A percentile compares a stretch with the other conserved stretches of the same genome.
Conservation (phyloP, 2,329 filamentous ascomycete genomes). For the Macrophomina phaseolina region DNA sequence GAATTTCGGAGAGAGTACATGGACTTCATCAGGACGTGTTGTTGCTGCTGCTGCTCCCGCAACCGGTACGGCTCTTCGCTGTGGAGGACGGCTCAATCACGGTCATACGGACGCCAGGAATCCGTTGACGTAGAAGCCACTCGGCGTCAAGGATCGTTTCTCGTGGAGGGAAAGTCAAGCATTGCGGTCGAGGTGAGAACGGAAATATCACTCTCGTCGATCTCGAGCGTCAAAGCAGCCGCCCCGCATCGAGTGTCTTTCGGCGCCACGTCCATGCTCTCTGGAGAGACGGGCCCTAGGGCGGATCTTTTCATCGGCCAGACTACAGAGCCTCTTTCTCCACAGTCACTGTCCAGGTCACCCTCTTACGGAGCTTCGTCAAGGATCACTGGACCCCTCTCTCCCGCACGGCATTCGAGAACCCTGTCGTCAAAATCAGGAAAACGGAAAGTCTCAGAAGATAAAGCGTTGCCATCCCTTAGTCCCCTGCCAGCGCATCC, state of each 20-base stretch:
- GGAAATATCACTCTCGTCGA: slow-evolving; percentile 6
- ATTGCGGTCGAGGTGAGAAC: slow-evolving; percentile 9
- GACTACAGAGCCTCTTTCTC: background rate
- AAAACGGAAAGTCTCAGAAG: background rate
- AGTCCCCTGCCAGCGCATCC: background rate
- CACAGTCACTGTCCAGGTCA: background rate
- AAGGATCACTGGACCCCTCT: no score
- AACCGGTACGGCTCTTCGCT: background rate
- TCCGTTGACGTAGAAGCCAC: background rate
- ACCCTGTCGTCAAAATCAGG: background rate
- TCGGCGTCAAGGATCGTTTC: background rate
- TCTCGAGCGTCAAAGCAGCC: background rate
- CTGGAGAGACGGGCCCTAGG: background rate
- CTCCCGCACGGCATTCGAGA: no score
- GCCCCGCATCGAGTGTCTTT: slow-evolving; percentile 3
- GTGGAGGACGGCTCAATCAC: background rate
- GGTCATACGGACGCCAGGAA: slow-evolving; percentile 8
- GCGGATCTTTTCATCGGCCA: background rate
- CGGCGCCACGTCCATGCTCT: background rate
- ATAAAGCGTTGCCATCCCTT: background rate
- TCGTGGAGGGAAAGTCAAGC: background rate
- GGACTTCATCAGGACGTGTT: background rate
- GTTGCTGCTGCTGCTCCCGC: background rate
- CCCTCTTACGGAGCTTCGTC: background rate
- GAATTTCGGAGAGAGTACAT: slow-evolving; percentile 13